Percentiles rank a stretch among this genome's conserved stretches.
Evolutionary conservation across 2,329 filamentous ascomycete species (phyloP).

Genomic region (Sarocladium oryzae): DNA sequence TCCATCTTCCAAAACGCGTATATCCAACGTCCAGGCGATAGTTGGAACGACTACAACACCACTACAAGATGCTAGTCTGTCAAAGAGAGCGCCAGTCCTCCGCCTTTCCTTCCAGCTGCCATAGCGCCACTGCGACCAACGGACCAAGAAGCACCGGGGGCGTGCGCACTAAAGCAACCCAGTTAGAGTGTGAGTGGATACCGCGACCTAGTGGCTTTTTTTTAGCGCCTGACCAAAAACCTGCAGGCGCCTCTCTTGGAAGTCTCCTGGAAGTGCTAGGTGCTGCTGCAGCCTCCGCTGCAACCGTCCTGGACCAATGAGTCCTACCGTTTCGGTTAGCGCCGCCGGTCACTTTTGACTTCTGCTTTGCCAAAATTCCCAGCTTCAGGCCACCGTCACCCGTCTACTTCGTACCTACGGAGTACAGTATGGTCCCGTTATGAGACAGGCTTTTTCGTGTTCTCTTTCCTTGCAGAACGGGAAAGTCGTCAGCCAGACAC

Average conservation of each 20-base stretch:
- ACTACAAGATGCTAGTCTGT: background rate
- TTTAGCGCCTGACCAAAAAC: background rate
- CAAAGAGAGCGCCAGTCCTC: background rate
- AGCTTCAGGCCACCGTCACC: no score
- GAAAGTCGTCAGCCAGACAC: background rate
- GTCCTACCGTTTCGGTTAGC: background rate
- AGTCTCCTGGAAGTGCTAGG: background rate
- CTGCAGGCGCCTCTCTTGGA: background rate
- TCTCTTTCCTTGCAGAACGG: no score
- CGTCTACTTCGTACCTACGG: no score
- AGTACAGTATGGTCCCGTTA: no score
- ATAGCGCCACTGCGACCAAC: constrained; percentile 1
- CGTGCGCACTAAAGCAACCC: constrained; percentile 2
- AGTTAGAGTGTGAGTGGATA: background rate
- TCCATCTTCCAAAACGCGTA: background rate
- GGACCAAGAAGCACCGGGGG: constrained; percentile 5
- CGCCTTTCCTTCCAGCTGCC: background rate
- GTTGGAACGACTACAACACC: background rate
- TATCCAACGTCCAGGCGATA: background rate
- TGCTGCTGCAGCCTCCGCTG: background rate
- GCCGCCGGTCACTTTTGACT: no score
- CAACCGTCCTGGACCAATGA: constrained; percentile 1
- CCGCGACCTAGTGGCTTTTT: constrained; percentile 5
- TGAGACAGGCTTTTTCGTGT: no score
- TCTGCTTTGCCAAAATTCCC: no score